These are phyloP conservation scores for Batrachochytrium dendrobatidis DNA, from an alignment of 371 early-diverging fungal species.

Conservation along the genomic window DNA sequence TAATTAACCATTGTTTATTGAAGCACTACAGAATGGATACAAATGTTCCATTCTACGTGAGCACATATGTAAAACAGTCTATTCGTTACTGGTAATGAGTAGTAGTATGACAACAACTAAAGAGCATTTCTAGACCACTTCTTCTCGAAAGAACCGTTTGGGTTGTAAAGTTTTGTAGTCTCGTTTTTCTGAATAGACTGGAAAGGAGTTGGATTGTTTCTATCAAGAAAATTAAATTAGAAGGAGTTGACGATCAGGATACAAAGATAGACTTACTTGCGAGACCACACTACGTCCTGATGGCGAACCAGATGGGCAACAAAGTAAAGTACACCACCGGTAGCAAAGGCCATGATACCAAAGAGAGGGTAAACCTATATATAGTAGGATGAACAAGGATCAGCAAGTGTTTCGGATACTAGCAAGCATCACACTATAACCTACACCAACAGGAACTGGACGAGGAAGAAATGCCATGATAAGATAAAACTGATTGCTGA, in stretches of 20 bases:
- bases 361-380: constrained; percentile 58
- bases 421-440: too few relatives aligned
- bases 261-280: not conserved
- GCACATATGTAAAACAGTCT: too few relatives aligned
- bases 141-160: constrained; percentile 30
- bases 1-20: too few relatives aligned
- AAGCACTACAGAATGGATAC: too few relatives aligned
- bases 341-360: constrained; percentile 52
- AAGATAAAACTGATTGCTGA: too few relatives aligned
- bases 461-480: too few relatives aligned
- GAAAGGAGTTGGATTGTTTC: constrained; percentile 63
- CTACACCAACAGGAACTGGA: too few relatives aligned
- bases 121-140: constrained; percentile 9
- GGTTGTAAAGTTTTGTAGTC: constrained; percentile 57
- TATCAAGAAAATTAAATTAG: constrained; percentile 9
- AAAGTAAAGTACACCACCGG: constrained; percentile 37
- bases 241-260: not conserved
- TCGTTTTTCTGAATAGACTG: constrained; percentile 56
- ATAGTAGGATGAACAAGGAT: too few relatives aligned
- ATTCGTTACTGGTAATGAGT: too few relatives aligned
- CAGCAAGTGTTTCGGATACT: too few relatives aligned
- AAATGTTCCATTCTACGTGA: too few relatives aligned
- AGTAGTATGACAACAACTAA: too few relatives aligned
- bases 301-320: not conserved
- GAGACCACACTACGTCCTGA: not conserved